phyloP scores from a whole-genome alignment of 2,329 filamentous ascomycete species.

The Penicillium sumatraense region DNA sequence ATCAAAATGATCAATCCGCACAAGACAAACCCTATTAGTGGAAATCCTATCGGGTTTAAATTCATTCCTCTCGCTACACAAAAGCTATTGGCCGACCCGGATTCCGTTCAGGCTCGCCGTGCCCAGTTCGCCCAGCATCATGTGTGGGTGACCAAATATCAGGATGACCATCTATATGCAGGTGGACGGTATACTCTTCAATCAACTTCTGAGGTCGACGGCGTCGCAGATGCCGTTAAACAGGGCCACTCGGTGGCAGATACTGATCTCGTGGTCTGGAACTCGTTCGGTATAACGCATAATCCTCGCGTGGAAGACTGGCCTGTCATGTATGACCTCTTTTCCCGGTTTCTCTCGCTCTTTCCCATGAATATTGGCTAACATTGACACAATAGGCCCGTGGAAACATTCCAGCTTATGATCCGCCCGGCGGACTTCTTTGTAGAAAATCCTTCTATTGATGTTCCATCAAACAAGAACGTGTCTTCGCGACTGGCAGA shows the following conservation, averaged over 20 bases:
- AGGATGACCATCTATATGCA: conserved; percentile 57
- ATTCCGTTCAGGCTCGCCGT: conserved; percentile 56
- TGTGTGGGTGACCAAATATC: conserved; percentile 59
- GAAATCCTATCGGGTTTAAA: conserved; percentile 60
- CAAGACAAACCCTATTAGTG: conserved; percentile 58
- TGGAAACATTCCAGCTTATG: conserved; percentile 44
- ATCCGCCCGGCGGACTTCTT: conserved; percentile 61
- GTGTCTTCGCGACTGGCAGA: conserved; percentile 35
- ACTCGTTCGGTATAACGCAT: conserved; percentile 50
- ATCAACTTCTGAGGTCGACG: conserved; percentile 43
- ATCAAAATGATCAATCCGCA: conserved; percentile 64
- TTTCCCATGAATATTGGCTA: not conserved
- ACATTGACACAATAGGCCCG: conserved; percentile 33
- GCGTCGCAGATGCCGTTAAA: conserved; percentile 39
- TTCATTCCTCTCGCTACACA: conserved; percentile 61
- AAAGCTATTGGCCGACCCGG: conserved; percentile 58
- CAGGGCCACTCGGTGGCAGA: conserved; percentile 40
- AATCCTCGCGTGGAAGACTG: conserved; percentile 51
- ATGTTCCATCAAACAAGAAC: conserved; percentile 53
- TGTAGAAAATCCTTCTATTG: conserved; percentile 56
- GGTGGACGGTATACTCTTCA: conserved; percentile 62
- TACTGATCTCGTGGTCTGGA: conserved; percentile 51
- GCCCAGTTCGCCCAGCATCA: conserved; percentile 62
- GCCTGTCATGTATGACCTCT: conserved; percentile 46
- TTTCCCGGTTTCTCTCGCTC: not conserved